Base-by-base conservation (phyloP, 2,329 filamentous ascomycete species). In the Didymella lethalis region DNA sequence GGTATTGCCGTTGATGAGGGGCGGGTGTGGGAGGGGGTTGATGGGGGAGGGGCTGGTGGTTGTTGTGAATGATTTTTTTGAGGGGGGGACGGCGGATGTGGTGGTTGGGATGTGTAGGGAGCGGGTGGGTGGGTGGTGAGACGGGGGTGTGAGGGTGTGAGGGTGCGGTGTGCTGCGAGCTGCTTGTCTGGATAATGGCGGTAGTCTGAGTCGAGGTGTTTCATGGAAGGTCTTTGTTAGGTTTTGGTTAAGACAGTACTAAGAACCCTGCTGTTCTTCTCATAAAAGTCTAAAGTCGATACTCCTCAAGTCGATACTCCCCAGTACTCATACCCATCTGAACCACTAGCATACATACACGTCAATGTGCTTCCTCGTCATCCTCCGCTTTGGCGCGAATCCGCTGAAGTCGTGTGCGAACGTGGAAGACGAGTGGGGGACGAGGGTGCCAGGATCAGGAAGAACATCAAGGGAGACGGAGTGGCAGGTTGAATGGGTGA, bases 21-120 rank as follows among this genome's bases (percentile, higher is more conserved):
- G 77, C 5, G 80, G 84, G 54, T 75, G 73, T 1, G 65, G 78
- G 18, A 70, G 64, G 41, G 68, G 69, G n/a, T 74, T 83, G 54
- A 69, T 68, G 45, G 62, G 67, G 11, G 77, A 79, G n/a, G 70
- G 79, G 46, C 67, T 84, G 0, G 79, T 83, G 3, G 70, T 82
- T 18, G 76, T 84, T 73, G 14, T 75, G 58, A 84, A 85, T 72
- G 83, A 84, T 57, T 84, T 83, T 61, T 77, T 84, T 45, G 82
- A 84, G 63, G 82, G 82, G 0, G 82, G 75, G 23, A 83, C 81
- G 20, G 78, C 78, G 3, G 80, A 84, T 73, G 76, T 82, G 6
- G 78, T 77, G 7, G 71, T 83, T 55, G 69, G 74, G 58, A 65
- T 81, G 63, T 80, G 76, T 61, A 67, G 64, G 50, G 70, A 78